Evolutionary conservation across 495 filamentous ascomycete species (phyloP).

Genomic region (Lophiotrema nucula): DNA sequence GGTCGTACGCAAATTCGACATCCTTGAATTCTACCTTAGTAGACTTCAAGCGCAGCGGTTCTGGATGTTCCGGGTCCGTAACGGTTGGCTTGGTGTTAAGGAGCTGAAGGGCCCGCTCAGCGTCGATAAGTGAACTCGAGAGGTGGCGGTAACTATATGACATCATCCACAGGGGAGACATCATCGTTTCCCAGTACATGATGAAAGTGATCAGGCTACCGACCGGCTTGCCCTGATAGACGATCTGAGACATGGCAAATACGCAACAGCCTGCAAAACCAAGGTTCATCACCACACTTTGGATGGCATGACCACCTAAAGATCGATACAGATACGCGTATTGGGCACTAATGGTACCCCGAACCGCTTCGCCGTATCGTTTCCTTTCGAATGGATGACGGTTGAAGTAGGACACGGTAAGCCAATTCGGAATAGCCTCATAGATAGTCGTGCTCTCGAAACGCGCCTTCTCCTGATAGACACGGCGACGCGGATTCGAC

Average conservation of each 20-base stretch:
- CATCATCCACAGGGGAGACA: conserved; percentile 63
- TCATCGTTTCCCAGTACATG: conserved; percentile 61
- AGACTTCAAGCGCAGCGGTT: conserved; percentile 6
- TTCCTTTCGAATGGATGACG: conserved; percentile 63
- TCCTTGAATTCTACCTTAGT: conserved; percentile 27
- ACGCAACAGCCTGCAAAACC: conserved; percentile 64
- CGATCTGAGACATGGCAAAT: conserved; percentile 69
- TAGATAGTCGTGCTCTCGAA: conserved; percentile 61
- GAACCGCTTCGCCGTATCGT: conserved; percentile 51
- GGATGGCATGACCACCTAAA: conserved; percentile 45
- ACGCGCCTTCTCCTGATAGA: conserved; percentile 44
- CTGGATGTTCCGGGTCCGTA: conserved; percentile 3
- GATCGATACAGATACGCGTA: conserved; percentile 36
- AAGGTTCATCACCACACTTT: conserved; percentile 59
- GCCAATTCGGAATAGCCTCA: conserved; percentile 67
- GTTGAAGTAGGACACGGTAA: conserved; percentile 73
- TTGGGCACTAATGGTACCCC: conserved; percentile 34
- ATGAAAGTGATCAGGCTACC: conserved; percentile 72
- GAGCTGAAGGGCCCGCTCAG: conserved; percentile 69
- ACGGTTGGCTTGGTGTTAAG: conserved; percentile 57
- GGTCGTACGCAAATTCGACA: conserved; percentile 32
- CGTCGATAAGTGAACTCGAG: conserved; percentile 65
- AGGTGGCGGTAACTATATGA: conserved; percentile 56
- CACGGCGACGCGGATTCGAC: conserved; percentile 16
- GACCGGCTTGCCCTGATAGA: conserved; percentile 52